Evolutionary conservation across 768 basidiomycete genomes (phyloP).

Genomic region (Udeniomyces megalosporus): DNA sequence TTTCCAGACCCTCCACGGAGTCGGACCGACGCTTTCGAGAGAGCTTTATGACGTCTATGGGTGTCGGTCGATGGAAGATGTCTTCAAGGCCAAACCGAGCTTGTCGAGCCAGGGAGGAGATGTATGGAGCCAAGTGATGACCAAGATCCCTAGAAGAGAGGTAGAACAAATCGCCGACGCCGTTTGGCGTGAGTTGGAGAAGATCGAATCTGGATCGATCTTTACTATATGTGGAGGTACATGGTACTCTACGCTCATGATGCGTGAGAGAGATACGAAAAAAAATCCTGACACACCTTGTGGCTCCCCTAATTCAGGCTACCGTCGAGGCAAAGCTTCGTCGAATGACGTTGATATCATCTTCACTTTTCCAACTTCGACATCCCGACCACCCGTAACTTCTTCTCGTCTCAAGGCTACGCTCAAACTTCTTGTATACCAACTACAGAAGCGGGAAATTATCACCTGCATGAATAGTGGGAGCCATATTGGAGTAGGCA

Average conservation of each 20-base stretch:
- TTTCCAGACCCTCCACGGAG: slow-evolving; percentile 53
- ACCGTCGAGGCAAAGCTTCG: slow-evolving; percentile 62
- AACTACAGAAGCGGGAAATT: slow-evolving; percentile 6
- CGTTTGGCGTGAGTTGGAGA: slow-evolving; percentile 50
- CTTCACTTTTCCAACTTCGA: slow-evolving; percentile 47
- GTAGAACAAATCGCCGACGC: slow-evolving; percentile 58
- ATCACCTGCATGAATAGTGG: slow-evolving; percentile 12
- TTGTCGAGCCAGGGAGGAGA: too few relatives aligned
- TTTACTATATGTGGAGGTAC: slow-evolving; percentile 73
- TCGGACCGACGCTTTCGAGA: slow-evolving; percentile 55
- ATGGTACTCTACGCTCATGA: too few relatives aligned
- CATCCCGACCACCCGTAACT: slow-evolving; percentile 45
- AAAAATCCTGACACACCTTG: too few relatives aligned
- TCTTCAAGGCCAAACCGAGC: slow-evolving; percentile 32
- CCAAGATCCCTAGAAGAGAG: slow-evolving; percentile 57
- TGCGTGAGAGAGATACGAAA: too few relatives aligned
- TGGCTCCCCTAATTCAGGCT: too few relatives aligned
- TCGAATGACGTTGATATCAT: slow-evolving; percentile 84
- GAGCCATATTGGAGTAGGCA: slow-evolving; percentile 8
- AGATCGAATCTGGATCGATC: slow-evolving; percentile 48
- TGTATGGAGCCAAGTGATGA: too few relatives aligned
- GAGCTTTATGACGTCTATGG: slow-evolving; percentile 44
- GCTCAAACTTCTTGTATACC: slow-evolving; percentile 38
- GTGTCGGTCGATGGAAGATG: slow-evolving; percentile 49
- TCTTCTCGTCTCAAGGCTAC: slow-evolving; percentile 36